phyloP scores from a whole-genome alignment of 1,284 basidiomycete species.

The Cutaneotrichosporon cavernicola region DNA sequence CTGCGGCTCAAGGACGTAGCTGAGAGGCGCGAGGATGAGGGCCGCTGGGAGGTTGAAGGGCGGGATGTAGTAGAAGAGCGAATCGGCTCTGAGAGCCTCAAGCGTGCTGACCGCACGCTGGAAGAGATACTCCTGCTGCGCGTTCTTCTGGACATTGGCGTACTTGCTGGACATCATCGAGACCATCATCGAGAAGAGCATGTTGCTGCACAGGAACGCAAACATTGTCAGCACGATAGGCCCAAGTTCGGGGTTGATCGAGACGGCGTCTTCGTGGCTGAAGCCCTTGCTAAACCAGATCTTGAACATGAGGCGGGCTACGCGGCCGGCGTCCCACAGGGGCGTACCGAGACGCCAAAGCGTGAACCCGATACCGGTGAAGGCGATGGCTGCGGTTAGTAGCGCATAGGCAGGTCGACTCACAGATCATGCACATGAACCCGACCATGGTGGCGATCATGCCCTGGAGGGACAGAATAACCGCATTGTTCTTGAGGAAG shows the following conservation, averaged over 20 bases:
- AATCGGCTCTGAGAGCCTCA: slow-evolving; percentile 84
- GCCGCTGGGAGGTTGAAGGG: slow-evolving; percentile 64
- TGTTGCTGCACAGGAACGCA: slow-evolving; percentile 57
- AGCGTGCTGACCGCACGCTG: slow-evolving; percentile 82
- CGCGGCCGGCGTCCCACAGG: slow-evolving; percentile 51
- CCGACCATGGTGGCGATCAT: slow-evolving; percentile 70
- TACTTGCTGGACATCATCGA: slow-evolving; percentile 84
- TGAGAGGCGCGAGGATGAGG: slow-evolving; percentile 70
- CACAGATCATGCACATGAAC: slow-evolving; percentile 74
- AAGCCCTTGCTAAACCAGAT: slow-evolving; percentile 18
- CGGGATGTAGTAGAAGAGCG: slow-evolving; percentile 84
- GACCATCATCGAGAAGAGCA: slow-evolving; percentile 66
- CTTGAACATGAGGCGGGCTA: slow-evolving; percentile 61
- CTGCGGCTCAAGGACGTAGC: slow-evolving; percentile 50
- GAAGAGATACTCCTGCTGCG: slow-evolving; percentile 80
- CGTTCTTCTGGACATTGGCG: slow-evolving; percentile 75
- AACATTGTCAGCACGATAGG: slow-evolving; percentile 81
- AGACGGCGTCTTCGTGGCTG: background rate
- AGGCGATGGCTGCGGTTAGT: slow-evolving; percentile 53
- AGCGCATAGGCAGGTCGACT: slow-evolving; percentile 15
- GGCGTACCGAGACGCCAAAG: slow-evolving; percentile 69
- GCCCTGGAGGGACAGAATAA: slow-evolving; percentile 68
- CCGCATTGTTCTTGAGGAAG: slow-evolving; percentile 75
- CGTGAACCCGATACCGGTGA: slow-evolving; percentile 81
- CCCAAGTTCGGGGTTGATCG: slow-evolving; percentile 71